Evolutionary conservation across 1,139 yeast genomes (phyloP), one percentile per base, ranked within the genome.

Genomic region (Debaryomycetaceae sp.): DNA sequence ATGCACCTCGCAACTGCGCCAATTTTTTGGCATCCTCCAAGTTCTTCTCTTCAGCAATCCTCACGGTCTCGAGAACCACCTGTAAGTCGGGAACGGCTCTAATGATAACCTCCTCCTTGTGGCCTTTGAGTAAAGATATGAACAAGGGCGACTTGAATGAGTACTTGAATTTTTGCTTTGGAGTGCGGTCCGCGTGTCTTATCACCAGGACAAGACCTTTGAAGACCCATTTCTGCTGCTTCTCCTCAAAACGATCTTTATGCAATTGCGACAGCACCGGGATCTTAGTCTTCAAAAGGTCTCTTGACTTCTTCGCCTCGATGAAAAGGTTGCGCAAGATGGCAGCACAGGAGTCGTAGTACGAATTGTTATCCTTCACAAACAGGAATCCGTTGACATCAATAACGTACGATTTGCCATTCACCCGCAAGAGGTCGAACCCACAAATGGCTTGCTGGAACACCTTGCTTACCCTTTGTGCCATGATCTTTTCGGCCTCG

Each of bases 391-490:
- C 99, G 56, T 93, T 93, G 26, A 93, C 99, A 56, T 93, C 99
- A 55, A 93, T 93, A 18, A 93, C 98, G 54, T 75, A 93, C 34
- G 94, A 82, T 46, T 78, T 71, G 6, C 96, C 96, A 39, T 83
- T 74, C 2, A 89, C 97, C 47, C 98, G 72, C 33, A 93, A 68
- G 33, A 93, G 65, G 56, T 93, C 99, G 62, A 93, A 93, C 1
- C 99, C 99, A 62, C 99, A 93, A 42, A 93, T 89, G n/a, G 94
- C 84, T 60, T 93, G 99, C 36, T 83, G 81, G 55, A 93, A 93
- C 0, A 78, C 76, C 17, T 59, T 66, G 33, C 88, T 75, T 17
- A 93, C 88, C 40, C 72, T 77, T 27, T 70, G 59, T 1, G 99
- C 98, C 76, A 89, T 88, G 21, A 59, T 60, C 35, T 73, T 79